These are phyloP conservation scores for Dispira parvispora DNA, from an alignment of 192 early-diverging fungal species.

Conservation along the genomic window DNA sequence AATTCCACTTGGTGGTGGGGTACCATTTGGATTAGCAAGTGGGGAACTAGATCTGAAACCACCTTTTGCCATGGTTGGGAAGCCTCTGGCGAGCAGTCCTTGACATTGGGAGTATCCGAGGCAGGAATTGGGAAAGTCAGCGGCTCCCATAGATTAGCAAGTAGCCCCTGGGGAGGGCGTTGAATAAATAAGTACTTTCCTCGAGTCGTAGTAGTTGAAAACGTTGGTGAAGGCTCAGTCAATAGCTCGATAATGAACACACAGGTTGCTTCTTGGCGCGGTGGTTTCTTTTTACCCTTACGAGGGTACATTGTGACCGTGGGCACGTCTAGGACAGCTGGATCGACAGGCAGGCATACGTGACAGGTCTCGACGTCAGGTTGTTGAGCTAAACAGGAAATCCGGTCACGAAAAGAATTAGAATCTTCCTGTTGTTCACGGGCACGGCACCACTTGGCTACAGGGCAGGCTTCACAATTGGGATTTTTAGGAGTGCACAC, in stretches of 20 bases:
- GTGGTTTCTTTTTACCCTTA: slow-evolving; percentile 37
- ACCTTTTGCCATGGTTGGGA: neutral
- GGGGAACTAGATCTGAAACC: neutral
- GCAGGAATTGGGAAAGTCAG: neutral
- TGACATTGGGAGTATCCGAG: neutral
- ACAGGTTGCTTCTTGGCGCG: slow-evolving; percentile 35
- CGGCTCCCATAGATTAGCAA: slow-evolving; percentile 11
- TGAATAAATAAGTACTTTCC: neutral
- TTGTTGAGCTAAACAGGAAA: neutral
- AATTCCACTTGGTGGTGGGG: neutral
- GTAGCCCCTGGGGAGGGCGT: neutral
- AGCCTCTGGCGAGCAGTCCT: neutral
- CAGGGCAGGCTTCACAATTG: slow-evolving; percentile 40
- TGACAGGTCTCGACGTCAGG: slow-evolving; percentile 11
- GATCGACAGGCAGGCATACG: slow-evolving; percentile 6
- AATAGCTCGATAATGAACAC: neutral
- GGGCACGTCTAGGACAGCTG: neutral
- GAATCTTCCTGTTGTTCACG: slow-evolving; percentile 10
- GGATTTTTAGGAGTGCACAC: slow-evolving; percentile 55
- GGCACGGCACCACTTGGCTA: slow-evolving; percentile 36
- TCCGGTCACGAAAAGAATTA: slow-evolving; percentile 1
- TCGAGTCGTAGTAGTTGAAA: neutral
- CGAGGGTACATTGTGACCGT: slow-evolving; percentile 32
- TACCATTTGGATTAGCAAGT: neutral
- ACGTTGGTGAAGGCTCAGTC: neutral